phyloP scores from a whole-genome alignment of 2,329 filamentous ascomycete genomes.

The Fusarium sp. region DNA sequence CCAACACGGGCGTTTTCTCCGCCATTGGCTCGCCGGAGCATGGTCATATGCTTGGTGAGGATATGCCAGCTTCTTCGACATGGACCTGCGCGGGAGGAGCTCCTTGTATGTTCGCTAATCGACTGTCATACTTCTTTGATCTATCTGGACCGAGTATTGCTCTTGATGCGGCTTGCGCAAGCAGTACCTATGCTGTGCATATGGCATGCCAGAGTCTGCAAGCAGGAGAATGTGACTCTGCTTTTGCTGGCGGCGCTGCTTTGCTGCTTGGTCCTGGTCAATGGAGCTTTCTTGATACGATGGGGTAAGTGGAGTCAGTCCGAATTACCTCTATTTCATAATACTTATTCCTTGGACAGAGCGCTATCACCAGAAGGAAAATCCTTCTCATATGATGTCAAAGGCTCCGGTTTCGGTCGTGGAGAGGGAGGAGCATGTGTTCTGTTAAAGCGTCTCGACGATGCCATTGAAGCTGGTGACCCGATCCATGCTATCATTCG shows the following conservation, averaged over 20 bases:
- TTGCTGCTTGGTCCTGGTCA: background rate
- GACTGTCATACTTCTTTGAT: slow-evolving; percentile 1
- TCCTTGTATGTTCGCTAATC: background rate
- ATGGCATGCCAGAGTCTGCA: background rate
- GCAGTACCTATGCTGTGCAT: background rate
- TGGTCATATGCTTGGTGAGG: background rate
- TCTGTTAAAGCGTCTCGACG: background rate
- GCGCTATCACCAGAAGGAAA: background rate
- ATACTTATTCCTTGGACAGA: background rate
- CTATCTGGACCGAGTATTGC: background rate
- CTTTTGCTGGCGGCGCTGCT: background rate
- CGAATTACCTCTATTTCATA: background rate
- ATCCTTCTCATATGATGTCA: background rate
- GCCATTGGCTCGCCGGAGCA: background rate
- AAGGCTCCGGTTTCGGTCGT: background rate
- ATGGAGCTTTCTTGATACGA: background rate
- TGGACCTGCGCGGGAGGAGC: background rate
- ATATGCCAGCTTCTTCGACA: background rate
- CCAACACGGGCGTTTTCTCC: background rate
- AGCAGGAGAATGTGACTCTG: background rate
- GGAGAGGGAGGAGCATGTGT: background rate
- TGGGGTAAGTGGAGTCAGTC: background rate
- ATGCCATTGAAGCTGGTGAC: background rate
- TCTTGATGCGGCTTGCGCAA: background rate
- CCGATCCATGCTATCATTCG: background rate